Evolutionary conservation across 371 early-diverging fungal species (phyloP), one percentile per base, ranked within the genome.

Genomic region (Rhizopus arrhizus): DNA sequence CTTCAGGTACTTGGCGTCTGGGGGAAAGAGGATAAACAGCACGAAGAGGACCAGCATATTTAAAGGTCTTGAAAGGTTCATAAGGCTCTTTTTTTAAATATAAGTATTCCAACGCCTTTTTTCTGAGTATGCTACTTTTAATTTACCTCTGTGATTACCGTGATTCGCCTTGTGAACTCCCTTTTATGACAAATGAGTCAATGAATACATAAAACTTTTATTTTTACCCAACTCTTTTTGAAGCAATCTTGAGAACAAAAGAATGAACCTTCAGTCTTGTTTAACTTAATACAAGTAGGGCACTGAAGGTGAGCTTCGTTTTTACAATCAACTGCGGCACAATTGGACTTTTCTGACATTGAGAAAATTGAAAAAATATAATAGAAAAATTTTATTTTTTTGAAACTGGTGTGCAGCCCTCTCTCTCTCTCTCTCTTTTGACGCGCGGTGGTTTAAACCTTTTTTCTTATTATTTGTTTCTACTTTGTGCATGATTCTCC

Each of bases 181-280:
- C 84, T 88, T 64, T 46, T 29, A 11, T 11, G 57, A 66, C 61
- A 16, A 8, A 59, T 52, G 12, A 45, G 40, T 10, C 31, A 38
- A 50, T 12, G 34, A 12, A n/a, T 56, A 6, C 16, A 34, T 16
- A 52, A 38, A 38, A 38, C 6, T 29, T 41, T 28, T 13, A 36
- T 29, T n/a, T 32, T 47, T 65, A 81, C 78, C 97, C 97, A 96
- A 73, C 77, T 89, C 54, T 78, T 68, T 68, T 90, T 91, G 81
- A 96, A 96, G 74, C 96, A 95, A 43, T 84, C 87, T 72, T 95
- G 96, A 32, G 89, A 85, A 72, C 96, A 96, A 63, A 94, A 96
- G 69, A 78, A 87, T 4, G 91, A 87, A 29, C 73, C 83, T 32
- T 65, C 66, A 4, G 68, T 63, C 35, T 93, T 81, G 32, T 70